A percentile compares a stretch with the other conserved stretches of the same genome.
Evolutionary conservation across 2,329 filamentous ascomycete species (phyloP).

Genomic region (Xylariaceae sp.): DNA sequence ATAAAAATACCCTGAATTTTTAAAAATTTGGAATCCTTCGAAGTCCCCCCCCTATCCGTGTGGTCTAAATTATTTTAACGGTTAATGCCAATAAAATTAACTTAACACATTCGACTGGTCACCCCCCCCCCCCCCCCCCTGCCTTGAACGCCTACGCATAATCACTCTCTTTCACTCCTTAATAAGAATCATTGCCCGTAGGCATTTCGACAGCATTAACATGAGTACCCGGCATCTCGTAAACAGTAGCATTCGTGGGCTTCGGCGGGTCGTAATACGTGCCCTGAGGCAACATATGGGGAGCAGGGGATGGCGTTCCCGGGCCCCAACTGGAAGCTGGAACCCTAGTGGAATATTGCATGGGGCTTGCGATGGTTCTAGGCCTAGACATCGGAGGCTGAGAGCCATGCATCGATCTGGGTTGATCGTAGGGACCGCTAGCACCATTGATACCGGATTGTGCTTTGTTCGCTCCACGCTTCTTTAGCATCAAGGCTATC

Average conservation of each 20-base stretch:
- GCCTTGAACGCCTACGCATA: no score
- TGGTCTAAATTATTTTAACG: no score
- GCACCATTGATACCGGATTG: not conserved
- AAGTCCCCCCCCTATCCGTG: no score
- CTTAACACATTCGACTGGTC: no score
- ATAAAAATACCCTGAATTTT: no score
- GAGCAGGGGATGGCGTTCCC: not conserved
- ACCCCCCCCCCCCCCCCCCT: no score
- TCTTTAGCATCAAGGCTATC: not conserved
- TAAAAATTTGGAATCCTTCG: no score
- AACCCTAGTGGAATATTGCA: not conserved
- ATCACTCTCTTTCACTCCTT: no score
- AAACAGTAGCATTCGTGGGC: not conserved
- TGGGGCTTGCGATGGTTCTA: no score
- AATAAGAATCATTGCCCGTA: no score
- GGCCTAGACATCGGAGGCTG: not conserved
- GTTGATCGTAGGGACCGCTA: not conserved
- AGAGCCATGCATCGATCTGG: not conserved
- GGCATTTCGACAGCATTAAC: not conserved
- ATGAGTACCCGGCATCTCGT: not conserved
- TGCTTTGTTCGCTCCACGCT: not conserved
- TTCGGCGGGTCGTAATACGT: not conserved
- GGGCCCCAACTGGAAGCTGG: not conserved
- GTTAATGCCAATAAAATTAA: no score
- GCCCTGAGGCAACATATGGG: not conserved